These are phyloP conservation scores for Ascochyta koolunga DNA, from an alignment of 2,329 filamentous ascomycete genomes.

Conservation along the genomic window DNA sequence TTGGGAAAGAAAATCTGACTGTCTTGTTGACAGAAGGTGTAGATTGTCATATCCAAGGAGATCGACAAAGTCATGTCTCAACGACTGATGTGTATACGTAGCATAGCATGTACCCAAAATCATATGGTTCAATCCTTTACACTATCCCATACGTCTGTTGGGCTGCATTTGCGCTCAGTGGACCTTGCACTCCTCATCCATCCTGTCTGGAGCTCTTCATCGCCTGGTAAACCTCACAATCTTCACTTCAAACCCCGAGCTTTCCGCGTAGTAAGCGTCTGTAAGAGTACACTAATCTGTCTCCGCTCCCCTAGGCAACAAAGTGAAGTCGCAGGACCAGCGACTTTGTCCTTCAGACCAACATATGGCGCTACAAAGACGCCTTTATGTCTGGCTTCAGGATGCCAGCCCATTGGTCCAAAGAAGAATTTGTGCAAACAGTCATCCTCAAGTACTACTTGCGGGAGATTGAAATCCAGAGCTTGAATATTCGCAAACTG, in stretches of 20 bases:
- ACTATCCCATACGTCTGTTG: not conserved
- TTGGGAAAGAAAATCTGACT: not conserved
- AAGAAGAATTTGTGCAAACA: slow-evolving; percentile 6
- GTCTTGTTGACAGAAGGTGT: not conserved
- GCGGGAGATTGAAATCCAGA: slow-evolving; percentile 24
- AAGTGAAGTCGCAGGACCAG: slow-evolving; percentile 9
- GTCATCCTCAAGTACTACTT: slow-evolving; percentile 15
- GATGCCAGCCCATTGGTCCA: slow-evolving; percentile 4
- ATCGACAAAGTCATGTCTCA: slow-evolving; percentile 14
- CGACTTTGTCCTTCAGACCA: not conserved
- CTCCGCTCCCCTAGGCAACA: not conserved
- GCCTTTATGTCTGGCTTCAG: slow-evolving; percentile 9
- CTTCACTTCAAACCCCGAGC: not conserved
- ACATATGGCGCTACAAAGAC: slow-evolving; percentile 17
- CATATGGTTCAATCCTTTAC: not conserved
- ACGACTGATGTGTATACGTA: slow-evolving; percentile 13
- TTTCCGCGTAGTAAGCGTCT: not conserved
- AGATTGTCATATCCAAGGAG: not conserved
- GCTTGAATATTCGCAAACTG: slow-evolving; percentile 23
- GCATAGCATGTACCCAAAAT: not conserved
- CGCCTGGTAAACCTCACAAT: not conserved
- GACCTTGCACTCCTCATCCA: not conserved
- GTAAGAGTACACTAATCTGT: not conserved
- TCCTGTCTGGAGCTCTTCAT: not conserved
- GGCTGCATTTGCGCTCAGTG: not conserved